phyloP scores from a whole-genome alignment of 495 filamentous ascomycete species.

The Xylaria bambusicola region DNA sequence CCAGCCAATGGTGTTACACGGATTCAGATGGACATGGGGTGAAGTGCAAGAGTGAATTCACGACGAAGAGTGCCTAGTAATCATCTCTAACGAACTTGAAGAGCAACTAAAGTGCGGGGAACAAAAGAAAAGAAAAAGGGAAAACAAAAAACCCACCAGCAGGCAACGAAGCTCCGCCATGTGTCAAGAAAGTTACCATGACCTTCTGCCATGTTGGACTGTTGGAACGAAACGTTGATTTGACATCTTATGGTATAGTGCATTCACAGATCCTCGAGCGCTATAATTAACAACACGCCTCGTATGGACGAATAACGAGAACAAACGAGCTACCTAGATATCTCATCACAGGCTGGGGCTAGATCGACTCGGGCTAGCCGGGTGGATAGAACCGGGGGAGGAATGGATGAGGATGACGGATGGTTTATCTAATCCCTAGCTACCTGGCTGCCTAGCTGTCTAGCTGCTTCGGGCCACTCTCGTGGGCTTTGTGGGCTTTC shows the following conservation, averaged over 20 bases:
- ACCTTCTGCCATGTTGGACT: too few species aligned
- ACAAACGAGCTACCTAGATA: background rate
- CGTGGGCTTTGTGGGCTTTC: too few species aligned
- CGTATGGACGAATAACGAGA: background rate
- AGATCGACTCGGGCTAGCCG: constrained; percentile 8
- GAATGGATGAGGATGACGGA: constrained; percentile 6
- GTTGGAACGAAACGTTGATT: background rate
- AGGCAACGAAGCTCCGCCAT: too few species aligned
- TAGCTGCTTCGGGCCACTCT: background rate
- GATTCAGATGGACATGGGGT: background rate
- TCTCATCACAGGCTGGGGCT: background rate
- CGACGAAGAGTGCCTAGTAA: background rate
- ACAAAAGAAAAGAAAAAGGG: too few species aligned
- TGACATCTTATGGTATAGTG: background rate
- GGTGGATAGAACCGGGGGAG: constrained; percentile 9
- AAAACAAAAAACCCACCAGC: too few species aligned
- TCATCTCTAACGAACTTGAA: too few species aligned
- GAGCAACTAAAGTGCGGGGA: too few species aligned
- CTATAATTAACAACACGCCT: constrained; percentile 7
- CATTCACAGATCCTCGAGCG: background rate
- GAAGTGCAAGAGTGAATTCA: too few species aligned
- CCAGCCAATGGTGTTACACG: background rate
- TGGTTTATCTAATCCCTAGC: background rate
- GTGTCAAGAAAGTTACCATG: too few species aligned
- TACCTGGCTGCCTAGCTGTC: background rate